These are phyloP conservation scores for Pseudocercospora eumusae DNA, from an alignment of 2,329 filamentous ascomycete species.

Conservation along the genomic window DNA sequence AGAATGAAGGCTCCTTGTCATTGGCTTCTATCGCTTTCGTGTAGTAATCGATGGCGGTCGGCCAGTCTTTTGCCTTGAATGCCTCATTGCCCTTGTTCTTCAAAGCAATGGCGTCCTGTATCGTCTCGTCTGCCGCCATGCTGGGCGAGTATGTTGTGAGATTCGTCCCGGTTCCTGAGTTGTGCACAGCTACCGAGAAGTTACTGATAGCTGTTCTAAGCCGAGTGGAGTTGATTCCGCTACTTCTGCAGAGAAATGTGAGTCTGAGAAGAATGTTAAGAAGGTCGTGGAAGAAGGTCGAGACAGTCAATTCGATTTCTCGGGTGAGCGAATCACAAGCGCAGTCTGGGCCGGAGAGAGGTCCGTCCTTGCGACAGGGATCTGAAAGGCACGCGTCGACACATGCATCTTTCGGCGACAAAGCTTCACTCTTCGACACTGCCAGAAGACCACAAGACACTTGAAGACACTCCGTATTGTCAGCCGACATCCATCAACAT, in stretches of 20 bases:
- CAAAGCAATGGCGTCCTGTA: constrained; percentile 68
- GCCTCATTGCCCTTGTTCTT: constrained; percentile 96
- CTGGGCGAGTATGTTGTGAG: constrained; percentile 13
- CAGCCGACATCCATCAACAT: constrained; percentile 28
- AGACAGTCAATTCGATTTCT: background rate
- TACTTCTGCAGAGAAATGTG: constrained; percentile 1
- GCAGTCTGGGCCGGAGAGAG: background rate
- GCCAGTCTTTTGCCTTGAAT: constrained; percentile 86
- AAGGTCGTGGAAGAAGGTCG: constrained; percentile 1
- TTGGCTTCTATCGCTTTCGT: constrained; percentile 54
- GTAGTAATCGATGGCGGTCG: constrained; percentile 77
- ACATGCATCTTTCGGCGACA: constrained; percentile 1
- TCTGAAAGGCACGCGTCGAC: background rate
- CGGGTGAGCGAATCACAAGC: constrained; percentile 5
- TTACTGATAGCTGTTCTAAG: background rate
- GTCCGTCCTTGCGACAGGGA: background rate
- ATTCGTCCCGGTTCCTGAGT: background rate
- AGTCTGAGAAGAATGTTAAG: background rate
- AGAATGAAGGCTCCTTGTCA: constrained; percentile 74
- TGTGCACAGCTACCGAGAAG: background rate
- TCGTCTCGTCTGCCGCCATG: constrained; percentile 33
- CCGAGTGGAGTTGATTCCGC: background rate
- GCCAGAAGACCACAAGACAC: background rate
- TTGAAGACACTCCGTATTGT: background rate
- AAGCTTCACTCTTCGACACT: too few species aligned